Conservation (phyloP, 2,329 filamentous ascomycete genomes). For the Sarocladium kiliense region DNA sequence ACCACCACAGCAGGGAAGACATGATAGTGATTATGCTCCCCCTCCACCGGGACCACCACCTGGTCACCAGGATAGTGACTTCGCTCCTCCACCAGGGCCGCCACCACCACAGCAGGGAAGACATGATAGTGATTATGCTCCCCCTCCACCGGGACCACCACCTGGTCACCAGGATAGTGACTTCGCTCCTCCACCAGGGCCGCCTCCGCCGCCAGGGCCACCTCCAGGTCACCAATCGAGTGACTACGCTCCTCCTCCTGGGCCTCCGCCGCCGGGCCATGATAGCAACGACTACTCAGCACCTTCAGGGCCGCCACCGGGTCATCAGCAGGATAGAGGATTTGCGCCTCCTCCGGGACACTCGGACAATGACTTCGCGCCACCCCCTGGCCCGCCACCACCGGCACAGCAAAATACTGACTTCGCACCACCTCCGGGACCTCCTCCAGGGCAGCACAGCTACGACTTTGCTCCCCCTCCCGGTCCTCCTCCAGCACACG, state of each 20-base stretch:
- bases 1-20: background rate
- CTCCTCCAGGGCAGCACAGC: background rate
- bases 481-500: conserved; percentile 6
- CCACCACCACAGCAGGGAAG: background rate
- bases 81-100: conserved; percentile 4
- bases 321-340: conserved; percentile 12
- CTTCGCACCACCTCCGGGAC: conserved; percentile 5
- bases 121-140: conserved; percentile 14
- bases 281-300: background rate
- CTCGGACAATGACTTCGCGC: conserved; percentile 6
- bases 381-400: conserved; percentile 4
- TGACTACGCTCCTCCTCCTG: background rate
- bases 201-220: background rate
- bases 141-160: conserved; percentile 8
- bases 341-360: conserved; percentile 15
- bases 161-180: conserved; percentile 6
- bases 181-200: conserved; percentile 14
- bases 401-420: background rate
- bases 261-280: background rate
- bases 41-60: conserved; percentile 16
- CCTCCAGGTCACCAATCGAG: background rate
- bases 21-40: conserved; percentile 17
- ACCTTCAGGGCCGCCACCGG: background rate
- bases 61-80: conserved; percentile 5
- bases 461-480: conserved; percentile 7